A percentile compares a stretch with the other conserved stretches of the same genome.
Evolutionary conservation across 352 stramenopile species (phyloP).

Genomic region (Phytophthora multivora): DNA sequence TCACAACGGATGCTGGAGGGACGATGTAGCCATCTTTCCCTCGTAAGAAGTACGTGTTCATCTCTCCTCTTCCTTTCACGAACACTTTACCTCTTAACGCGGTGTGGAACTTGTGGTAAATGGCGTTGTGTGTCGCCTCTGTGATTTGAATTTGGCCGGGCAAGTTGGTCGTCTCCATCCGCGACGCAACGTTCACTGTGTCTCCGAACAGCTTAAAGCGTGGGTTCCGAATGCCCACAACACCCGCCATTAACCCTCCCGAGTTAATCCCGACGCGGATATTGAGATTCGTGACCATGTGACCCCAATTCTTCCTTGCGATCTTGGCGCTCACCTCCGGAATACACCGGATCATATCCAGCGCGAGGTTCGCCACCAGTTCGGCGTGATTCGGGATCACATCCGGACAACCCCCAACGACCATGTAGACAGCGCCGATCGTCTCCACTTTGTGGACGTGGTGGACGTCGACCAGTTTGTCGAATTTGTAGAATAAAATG

Average conservation of each 20-base stretch:
- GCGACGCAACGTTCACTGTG: conserved; percentile 85
- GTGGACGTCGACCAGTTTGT: conserved; percentile 86
- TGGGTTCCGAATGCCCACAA: conserved; percentile 84
- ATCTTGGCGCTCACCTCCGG: conserved; percentile 78
- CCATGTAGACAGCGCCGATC: conserved; percentile 92
- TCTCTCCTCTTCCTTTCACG: conserved; percentile 81
- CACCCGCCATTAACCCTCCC: conserved; percentile 81
- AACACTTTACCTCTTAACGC: conserved; percentile 76
- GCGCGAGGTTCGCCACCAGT: conserved; percentile 77
- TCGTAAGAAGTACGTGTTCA: conserved; percentile 85
- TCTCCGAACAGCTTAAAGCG: conserved; percentile 91
- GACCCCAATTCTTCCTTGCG: conserved; percentile 67
- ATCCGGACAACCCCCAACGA: conserved; percentile 80
- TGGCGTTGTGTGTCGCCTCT: conserved; percentile 61
- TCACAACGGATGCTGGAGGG: conserved; percentile 36
- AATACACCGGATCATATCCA: conserved; percentile 83
- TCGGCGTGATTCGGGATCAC: conserved; percentile 76
- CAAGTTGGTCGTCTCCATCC: conserved; percentile 87
- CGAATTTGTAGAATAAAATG: conserved; percentile 90
- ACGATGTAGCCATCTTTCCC: conserved; percentile 67
- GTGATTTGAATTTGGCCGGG: conserved; percentile 85
- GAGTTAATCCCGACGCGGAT: conserved; percentile 90
- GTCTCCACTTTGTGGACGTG: conserved; percentile 92
- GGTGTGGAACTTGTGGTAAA: conserved; percentile 76
- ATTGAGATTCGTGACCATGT: conserved; percentile 74